Evolutionary conservation across 345 rosid species (phyloP).

Genomic region (Salix udensis): DNA sequence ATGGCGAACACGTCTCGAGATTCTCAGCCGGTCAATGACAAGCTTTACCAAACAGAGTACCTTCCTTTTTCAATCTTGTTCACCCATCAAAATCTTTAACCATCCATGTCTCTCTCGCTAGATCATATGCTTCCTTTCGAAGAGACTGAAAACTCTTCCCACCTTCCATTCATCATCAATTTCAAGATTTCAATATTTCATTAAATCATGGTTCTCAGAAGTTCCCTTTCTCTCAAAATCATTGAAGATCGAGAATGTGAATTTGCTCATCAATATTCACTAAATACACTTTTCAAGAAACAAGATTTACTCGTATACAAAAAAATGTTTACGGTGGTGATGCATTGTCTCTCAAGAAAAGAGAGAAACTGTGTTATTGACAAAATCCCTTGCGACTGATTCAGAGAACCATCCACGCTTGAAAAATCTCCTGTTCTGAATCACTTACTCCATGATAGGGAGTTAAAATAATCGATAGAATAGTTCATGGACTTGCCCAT

Average conservation of each 20-base stretch:
- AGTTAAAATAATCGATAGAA: not conserved
- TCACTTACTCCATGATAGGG: not conserved
- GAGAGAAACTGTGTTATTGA: too few relatives aligned
- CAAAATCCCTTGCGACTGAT: not conserved
- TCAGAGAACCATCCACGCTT: too few relatives aligned
- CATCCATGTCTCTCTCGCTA: not conserved
- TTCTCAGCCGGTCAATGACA: conserved; percentile 39
- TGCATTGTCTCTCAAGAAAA: too few relatives aligned
- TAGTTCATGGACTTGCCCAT: not conserved
- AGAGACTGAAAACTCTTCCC: conserved; percentile 18
- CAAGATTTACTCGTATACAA: too few relatives aligned
- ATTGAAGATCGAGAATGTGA: too few relatives aligned
- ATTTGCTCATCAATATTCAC: too few relatives aligned
- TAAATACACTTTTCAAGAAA: too few relatives aligned
- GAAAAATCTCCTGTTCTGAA: not conserved
- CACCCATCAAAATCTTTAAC: conserved; percentile 36
- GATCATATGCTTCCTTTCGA: conserved; percentile 18
- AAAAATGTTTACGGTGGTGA: too few relatives aligned
- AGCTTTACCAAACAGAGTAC: conserved; percentile 40
- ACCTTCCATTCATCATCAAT: too few relatives aligned
- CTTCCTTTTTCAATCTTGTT: conserved; percentile 34
- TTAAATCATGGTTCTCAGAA: not conserved
- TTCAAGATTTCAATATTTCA: not conserved
- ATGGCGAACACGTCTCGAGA: not conserved
- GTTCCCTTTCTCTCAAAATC: not conserved